Conservation (phyloP, 306 rosid species). For the Abrus precatorius region DNA sequence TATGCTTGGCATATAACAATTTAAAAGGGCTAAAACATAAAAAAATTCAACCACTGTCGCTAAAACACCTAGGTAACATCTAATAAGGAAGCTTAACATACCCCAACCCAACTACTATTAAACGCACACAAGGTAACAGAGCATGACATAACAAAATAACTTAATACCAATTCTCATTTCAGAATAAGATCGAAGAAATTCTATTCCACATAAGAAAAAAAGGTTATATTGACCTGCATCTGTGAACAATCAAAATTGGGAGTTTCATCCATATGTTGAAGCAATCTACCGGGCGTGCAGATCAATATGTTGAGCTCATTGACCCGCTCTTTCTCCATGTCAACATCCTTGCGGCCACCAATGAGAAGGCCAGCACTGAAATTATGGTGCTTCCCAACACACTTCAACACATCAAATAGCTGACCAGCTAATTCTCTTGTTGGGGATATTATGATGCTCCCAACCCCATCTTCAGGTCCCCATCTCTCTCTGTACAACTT, state of each 20-base stretch:
- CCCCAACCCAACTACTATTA: not conserved
- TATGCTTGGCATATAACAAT: not conserved
- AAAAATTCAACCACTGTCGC: slow-evolving; percentile 6
- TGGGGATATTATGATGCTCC: slow-evolving; percentile 87
- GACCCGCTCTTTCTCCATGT: slow-evolving; percentile 75
- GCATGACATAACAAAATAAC: not conserved
- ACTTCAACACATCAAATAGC: slow-evolving; percentile 75
- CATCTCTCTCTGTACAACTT: slow-evolving; percentile 84
- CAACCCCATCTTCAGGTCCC: slow-evolving; percentile 88
- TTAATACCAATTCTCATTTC: slow-evolving; percentile 23
- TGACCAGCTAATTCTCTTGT: slow-evolving; percentile 91
- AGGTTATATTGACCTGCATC: slow-evolving; percentile 70
- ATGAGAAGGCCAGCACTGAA: slow-evolving; percentile 96
- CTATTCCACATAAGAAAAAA: not conserved
- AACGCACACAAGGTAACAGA: not conserved
- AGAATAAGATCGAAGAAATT: not conserved
- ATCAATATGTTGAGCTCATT: slow-evolving; percentile 81
- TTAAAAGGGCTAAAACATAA: not conserved
- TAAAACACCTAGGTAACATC: slow-evolving; percentile 9
- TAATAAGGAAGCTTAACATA: not conserved
- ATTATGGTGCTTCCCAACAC: slow-evolving; percentile 75
- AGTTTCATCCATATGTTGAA: slow-evolving; percentile 97
- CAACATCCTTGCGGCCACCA: slow-evolving; percentile 88
- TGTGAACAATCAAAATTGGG: slow-evolving; percentile 91
- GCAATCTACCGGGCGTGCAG: slow-evolving; percentile 94